Base-by-base conservation (phyloP, 176 grass and related monocot genomes). In the Eleusine coracana region DNA sequence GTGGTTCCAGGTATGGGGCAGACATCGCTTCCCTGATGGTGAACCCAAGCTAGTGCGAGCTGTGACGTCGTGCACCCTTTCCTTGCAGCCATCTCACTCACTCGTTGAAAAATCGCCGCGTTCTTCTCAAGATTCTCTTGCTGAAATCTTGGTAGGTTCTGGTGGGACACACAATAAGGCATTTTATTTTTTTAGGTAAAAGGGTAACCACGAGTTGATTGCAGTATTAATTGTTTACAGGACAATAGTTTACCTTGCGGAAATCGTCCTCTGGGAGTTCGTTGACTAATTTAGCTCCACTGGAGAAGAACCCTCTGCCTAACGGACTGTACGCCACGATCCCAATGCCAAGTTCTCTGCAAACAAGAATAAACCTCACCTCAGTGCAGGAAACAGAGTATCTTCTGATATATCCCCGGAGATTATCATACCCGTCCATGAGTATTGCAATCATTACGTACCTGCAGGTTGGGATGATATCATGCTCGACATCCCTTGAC, bases 1-100 rank as follows among this genome's bases (percentile, higher is more conserved):
- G 92, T 94, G 0, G 92, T 94, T 0, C 92, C 92, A 4, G 92
- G 88, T 18, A 94, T 91, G 15, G 92, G 88, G 79, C 88, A 94
- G 9, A 94, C 92, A 16, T 91, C 86, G 12, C 14, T 66, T 10
- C 88, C 92, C 23, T 91, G 86, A 21, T 88, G 83, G 63, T 94
- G 88, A 67, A 89, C 71, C 88, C 92, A 94, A 0, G 92, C 83
- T 38, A 94, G 14, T 6, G 92, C 83, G 12, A 94, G 66, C 18
- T 94, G 92, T 0, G 88, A 86, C 0, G 92, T 8, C 42, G 83
- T 94, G 80, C 92, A 94, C 67, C 86, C 88, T 71, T 94, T 94
- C 25, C 86, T 88, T 66, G 74, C 20, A 0, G 91, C 88, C 78
- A 88, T 88, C 3, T 21, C 69, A 3, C 68, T 85, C 0, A 93